Percentiles rank a stretch among this genome's conserved stretches.
Evolutionary conservation across 2,329 filamentous ascomycete genomes (phyloP).

Genomic region (Fusarium incarnatum): DNA sequence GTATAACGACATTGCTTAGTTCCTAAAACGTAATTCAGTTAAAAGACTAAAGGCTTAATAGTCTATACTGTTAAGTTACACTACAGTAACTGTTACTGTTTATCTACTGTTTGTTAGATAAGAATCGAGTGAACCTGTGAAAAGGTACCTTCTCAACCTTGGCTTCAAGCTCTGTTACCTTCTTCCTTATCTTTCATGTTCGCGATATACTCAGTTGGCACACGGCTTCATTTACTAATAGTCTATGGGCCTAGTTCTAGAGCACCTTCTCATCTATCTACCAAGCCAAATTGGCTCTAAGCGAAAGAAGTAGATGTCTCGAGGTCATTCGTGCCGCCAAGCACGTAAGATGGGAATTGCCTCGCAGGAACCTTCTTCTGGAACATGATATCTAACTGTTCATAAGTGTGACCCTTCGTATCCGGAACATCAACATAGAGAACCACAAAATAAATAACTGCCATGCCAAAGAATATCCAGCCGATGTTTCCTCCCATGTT

Average conservation of each 20-base stretch:
- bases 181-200: neutral
- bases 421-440: slow-evolving; percentile 10
- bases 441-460: slow-evolving; percentile 2
- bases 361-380: slow-evolving; percentile 13
- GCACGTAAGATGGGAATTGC: neutral
- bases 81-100: too few relatives aligned
- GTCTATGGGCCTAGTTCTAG: too few relatives aligned
- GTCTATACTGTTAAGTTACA: too few relatives aligned
- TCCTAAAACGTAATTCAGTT: too few relatives aligned
- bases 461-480: slow-evolving; percentile 10
- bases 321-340: neutral
- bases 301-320: neutral
- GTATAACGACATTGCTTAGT: too few relatives aligned
- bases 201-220: fast-evolving
- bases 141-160: too few relatives aligned
- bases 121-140: too few relatives aligned
- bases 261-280: neutral
- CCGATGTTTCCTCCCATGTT: slow-evolving; percentile 19
- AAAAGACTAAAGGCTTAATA: too few relatives aligned
- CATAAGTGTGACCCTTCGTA: slow-evolving; percentile 9
- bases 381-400: slow-evolving; percentile 11
- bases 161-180: neutral
- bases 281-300: neutral
- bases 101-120: too few relatives aligned
- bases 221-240: too few relatives aligned